phyloP scores from a whole-genome alignment of 2,329 filamentous ascomycete genomes.

The Coniochaeta ligniaria region DNA sequence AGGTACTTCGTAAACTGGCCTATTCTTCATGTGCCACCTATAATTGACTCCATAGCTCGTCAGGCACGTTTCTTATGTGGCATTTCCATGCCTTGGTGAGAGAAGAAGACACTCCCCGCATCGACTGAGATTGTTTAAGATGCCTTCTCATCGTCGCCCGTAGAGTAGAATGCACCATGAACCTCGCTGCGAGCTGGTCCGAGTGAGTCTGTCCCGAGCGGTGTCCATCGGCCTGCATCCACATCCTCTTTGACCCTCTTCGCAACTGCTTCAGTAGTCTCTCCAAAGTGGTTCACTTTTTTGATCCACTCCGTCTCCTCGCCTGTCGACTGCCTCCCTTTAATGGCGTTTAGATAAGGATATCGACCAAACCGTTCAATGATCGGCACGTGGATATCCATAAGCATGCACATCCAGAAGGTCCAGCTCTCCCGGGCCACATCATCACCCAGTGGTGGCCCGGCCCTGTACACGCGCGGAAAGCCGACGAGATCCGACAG shows the following conservation, averaged over 20 bases:
- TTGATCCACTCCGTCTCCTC: constrained; percentile 17
- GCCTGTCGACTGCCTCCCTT: constrained; percentile 13
- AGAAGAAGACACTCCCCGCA: no score
- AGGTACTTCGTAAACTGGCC: no score
- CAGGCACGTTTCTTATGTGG: no score
- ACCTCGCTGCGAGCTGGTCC: background rate
- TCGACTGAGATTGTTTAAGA: background rate
- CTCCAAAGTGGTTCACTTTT: constrained; percentile 10
- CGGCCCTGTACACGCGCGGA: constrained; percentile 7
- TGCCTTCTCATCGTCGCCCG: background rate
- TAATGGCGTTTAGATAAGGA: constrained; percentile 18
- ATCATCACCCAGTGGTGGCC: constrained; percentile 11
- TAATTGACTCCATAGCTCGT: no score
- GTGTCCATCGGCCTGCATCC: constrained; percentile 13
- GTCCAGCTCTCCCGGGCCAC: constrained; percentile 12
- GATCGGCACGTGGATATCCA: constrained; percentile 19
- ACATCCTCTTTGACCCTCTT: constrained; percentile 11
- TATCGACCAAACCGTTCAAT: constrained; percentile 19
- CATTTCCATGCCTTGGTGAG: no score
- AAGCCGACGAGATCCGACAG: constrained; percentile 15
- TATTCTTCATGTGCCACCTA: no score
- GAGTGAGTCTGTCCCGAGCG: constrained; percentile 8
- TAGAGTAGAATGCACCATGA: background rate
- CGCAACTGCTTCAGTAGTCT: constrained; percentile 9
- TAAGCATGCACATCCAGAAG: constrained; percentile 17